Evolutionary conservation across 495 filamentous ascomycete genomes (phyloP).

Genomic region (Aspergillus cristatus): DNA sequence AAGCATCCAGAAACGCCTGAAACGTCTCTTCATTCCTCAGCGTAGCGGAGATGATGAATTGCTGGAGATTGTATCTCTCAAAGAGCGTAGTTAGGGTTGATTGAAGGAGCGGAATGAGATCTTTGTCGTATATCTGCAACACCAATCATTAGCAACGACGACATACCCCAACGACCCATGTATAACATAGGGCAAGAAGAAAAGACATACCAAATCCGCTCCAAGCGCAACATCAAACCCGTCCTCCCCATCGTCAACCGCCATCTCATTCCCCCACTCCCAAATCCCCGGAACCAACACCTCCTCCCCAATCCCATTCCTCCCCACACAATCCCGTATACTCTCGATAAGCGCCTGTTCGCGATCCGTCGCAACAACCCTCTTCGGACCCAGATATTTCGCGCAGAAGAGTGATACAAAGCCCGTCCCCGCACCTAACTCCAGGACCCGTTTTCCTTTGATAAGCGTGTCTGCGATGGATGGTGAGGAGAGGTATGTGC

Average conservation of each 20-base stretch:
- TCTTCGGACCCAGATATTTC: slow-evolving; percentile 53
- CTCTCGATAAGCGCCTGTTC: slow-evolving; percentile 62
- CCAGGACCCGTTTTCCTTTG: slow-evolving; percentile 59
- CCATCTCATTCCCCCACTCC: slow-evolving; percentile 30
- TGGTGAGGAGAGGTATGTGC: slow-evolving; percentile 53
- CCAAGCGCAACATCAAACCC: slow-evolving; percentile 41
- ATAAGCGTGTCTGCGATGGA: slow-evolving; percentile 34
- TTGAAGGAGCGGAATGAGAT: slow-evolving; percentile 47
- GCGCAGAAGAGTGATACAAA: slow-evolving; percentile 76
- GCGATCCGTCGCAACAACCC: slow-evolving; percentile 72
- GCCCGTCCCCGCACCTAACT: slow-evolving; percentile 83
- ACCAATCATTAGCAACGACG: not conserved
- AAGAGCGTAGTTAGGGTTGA: slow-evolving; percentile 48
- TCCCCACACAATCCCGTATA: slow-evolving; percentile 54
- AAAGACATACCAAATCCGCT: slow-evolving; percentile 36
- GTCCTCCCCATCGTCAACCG: slow-evolving; percentile 3
- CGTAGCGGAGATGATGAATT: slow-evolving; percentile 51
- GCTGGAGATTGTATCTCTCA: slow-evolving; percentile 31
- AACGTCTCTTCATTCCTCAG: slow-evolving; percentile 58
- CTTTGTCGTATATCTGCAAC: slow-evolving; percentile 54
- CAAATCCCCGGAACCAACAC: slow-evolving; percentile 30
- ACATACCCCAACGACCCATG: not conserved
- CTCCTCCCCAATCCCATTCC: slow-evolving; percentile 51
- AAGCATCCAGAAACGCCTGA: slow-evolving; percentile 43
- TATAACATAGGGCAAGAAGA: not conserved